Evolutionary conservation across 2,329 filamentous ascomycete genomes (phyloP).

Genomic region (Coniochaeta prunicola): DNA sequence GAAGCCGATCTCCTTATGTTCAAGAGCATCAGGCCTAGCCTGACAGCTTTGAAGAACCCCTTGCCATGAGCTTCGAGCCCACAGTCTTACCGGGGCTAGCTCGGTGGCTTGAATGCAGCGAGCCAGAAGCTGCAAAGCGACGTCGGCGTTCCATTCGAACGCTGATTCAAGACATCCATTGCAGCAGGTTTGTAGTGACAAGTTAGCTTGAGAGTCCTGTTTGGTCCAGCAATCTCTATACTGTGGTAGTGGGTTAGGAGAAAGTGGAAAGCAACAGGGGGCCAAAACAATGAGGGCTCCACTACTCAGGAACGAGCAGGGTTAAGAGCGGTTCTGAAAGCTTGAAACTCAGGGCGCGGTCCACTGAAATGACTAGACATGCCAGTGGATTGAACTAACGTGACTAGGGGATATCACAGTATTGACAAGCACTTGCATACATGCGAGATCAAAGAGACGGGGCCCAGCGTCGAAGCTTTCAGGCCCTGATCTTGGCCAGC

Average conservation of each 20-base stretch:
- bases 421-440: too few species aligned
- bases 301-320: not conserved
- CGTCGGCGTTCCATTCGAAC: not conserved
- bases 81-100: not conserved
- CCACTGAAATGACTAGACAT: not conserved
- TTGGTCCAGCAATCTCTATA: not conserved
- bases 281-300: not conserved
- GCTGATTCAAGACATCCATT: not conserved
- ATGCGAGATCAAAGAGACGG: too few species aligned
- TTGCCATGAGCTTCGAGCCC: too few species aligned
- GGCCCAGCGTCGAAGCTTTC: not conserved
- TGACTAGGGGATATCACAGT: too few species aligned
- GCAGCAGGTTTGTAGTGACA: not conserved
- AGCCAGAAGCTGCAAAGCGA: not conserved
- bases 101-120: not conserved
- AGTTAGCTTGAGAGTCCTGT: not conserved
- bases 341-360: not conserved
- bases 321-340: not conserved
- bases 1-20: not conserved
- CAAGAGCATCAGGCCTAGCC: not conserved
- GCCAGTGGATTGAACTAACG: not conserved
- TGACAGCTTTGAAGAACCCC: not conserved
- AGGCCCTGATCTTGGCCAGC: not conserved
- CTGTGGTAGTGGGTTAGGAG: too few species aligned
- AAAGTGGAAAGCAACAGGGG: not conserved